Evolutionary conservation across 805 yeast genomes (phyloP).

Genomic region (Myxozyma neglecta): DNA sequence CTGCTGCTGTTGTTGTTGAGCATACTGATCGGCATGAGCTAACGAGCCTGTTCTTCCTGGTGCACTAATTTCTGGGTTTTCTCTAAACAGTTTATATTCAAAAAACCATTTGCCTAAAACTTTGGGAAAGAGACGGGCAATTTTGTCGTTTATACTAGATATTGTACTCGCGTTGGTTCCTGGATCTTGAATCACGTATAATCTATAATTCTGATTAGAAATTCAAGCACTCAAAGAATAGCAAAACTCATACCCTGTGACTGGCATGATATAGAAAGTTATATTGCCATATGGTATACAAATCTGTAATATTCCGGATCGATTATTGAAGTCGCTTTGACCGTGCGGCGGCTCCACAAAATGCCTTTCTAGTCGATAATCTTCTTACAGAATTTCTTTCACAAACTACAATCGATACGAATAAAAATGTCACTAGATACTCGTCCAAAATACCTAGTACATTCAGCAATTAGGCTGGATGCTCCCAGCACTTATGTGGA

Average conservation of each 20-base stretch:
- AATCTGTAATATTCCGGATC: not conserved
- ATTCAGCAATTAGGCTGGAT: conserved; percentile 23
- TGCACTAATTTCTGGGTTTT: conserved; percentile 48
- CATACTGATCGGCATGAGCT: not conserved
- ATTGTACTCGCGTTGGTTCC: conserved; percentile 46
- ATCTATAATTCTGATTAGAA: not conserved
- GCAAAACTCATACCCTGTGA: conserved; percentile 4
- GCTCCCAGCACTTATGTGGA: conserved; percentile 27
- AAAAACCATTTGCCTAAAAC: conserved; percentile 66
- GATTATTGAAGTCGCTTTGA: not conserved
- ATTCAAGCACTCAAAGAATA: not conserved
- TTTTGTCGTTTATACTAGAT: conserved; percentile 66
- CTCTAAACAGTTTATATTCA: conserved; percentile 65
- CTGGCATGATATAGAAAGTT: conserved; percentile 3
- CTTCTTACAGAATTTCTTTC: not conserved
- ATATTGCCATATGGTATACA: not conserved
- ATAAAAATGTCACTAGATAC: not conserved
- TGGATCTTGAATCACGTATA: conserved; percentile 19
- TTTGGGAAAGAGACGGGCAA: conserved; percentile 66
- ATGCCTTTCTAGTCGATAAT: not conserved
- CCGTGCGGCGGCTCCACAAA: not conserved
- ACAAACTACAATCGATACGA: not conserved
- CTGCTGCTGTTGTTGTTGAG: conserved; percentile 2
- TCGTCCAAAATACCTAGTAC: not conserved
- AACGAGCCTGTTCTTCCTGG: conserved; percentile 4